A percentile compares a stretch with the other conserved stretches of the same genome.
phyloP scores from a whole-genome alignment of 192 early-diverging fungal genomes.

The Chytriomyces sp. region DNA sequence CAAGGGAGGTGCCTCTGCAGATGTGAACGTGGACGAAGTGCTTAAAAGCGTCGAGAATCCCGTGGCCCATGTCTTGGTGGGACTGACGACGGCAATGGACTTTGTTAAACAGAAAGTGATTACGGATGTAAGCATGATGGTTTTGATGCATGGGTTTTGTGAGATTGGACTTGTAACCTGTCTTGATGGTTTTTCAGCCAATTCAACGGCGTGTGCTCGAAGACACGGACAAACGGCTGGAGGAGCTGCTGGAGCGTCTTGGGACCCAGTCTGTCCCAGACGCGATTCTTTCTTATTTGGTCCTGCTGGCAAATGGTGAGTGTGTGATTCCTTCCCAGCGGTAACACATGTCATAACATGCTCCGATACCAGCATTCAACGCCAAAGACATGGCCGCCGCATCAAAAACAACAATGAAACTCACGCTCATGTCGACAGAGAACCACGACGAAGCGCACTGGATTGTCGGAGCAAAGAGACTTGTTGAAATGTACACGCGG shows the following conservation, averaged over 20 bases:
- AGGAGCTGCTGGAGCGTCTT: constrained; percentile 51
- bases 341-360: not conserved
- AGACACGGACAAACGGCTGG: constrained; percentile 55
- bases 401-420: constrained; percentile 28
- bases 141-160: not conserved
- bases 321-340: not conserved
- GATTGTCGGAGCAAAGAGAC: constrained; percentile 54
- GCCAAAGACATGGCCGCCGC: constrained; percentile 39
- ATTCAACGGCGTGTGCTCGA: constrained; percentile 47
- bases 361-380: constrained; percentile 31
- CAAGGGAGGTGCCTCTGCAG: not conserved
- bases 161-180: not conserved
- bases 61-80: constrained; percentile 22
- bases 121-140: constrained; percentile 33
- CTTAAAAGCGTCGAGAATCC: constrained; percentile 41
- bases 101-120: constrained; percentile 33
- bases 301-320: constrained; percentile 30
- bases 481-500: constrained; percentile 47
- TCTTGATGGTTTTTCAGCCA: constrained; percentile 18
- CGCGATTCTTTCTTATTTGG: constrained; percentile 34
- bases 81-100: constrained; percentile 44
- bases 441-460: constrained; percentile 53
- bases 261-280: constrained; percentile 29
- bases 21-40: constrained; percentile 27
- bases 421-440: constrained; percentile 45